Evolutionary conservation across 306 rosid species (phyloP).

Genomic region (Fragaria vesca): DNA sequence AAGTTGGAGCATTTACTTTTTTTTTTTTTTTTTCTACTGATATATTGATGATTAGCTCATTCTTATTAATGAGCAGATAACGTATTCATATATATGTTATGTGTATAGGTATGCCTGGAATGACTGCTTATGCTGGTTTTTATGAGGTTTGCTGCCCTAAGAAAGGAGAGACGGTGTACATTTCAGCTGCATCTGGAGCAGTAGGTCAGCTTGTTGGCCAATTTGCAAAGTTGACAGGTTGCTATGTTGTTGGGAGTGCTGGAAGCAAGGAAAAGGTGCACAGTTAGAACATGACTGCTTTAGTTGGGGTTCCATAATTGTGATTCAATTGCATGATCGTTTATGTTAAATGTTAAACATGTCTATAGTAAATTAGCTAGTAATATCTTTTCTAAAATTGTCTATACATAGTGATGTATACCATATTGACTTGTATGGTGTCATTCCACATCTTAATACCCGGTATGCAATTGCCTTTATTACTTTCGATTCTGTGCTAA

Average conservation of each 20-base stretch:
- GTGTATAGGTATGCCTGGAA: conserved; percentile 34
- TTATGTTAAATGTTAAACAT: too few species aligned
- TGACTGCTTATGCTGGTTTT: conserved; percentile 37
- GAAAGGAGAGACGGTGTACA: conserved; percentile 32
- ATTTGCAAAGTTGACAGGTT: conserved; percentile 34
- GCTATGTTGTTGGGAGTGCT: conserved; percentile 45
- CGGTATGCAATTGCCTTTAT: neutral
- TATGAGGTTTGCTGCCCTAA: conserved; percentile 29
- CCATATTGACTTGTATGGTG: neutral
- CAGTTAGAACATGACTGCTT: neutral
- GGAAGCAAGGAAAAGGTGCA: conserved; percentile 33
- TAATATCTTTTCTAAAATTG: too few species aligned
- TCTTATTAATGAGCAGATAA: neutral
- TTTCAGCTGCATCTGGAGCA: conserved; percentile 42
- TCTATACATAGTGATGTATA: too few species aligned
- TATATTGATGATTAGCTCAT: neutral
- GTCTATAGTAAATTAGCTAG: neutral
- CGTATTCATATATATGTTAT: neutral
- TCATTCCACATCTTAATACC: neutral
- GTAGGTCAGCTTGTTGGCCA: conserved; percentile 44
- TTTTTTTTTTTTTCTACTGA: neutral
- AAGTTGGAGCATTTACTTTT: neutral
- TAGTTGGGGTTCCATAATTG: neutral
- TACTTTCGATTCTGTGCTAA: neutral
- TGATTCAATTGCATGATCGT: neutral